A percentile compares a stretch with the other conserved stretches of the same genome.
These are phyloP conservation scores for Calonectria pseudoturangicola DNA, from an alignment of 2,329 filamentous ascomycete species.

Conservation along the genomic window DNA sequence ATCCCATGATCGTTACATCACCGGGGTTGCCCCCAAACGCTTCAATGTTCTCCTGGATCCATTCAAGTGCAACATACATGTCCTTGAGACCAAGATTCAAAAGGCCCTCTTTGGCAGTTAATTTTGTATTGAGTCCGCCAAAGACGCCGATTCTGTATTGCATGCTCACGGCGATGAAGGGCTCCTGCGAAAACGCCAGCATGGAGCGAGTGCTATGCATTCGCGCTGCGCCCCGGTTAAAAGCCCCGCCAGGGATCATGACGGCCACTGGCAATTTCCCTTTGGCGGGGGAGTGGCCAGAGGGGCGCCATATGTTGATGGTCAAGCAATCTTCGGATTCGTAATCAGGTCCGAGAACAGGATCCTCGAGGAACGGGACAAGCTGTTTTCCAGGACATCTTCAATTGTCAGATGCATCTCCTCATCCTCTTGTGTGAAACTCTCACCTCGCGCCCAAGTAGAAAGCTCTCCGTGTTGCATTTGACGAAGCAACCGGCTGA, in stretches of 20 bases:
- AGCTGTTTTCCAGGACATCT: constrained; percentile 58
- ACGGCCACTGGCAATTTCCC: constrained; percentile 53
- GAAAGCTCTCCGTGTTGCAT: constrained; percentile 54
- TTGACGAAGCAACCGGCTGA: constrained; percentile 53
- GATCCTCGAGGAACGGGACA: constrained; percentile 57
- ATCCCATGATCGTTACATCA: constrained; percentile 69
- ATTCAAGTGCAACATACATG: constrained; percentile 67
- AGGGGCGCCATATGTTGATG: constrained; percentile 52
- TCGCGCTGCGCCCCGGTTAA: constrained; percentile 57
- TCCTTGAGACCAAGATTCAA: constrained; percentile 73
- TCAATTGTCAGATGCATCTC: constrained; percentile 19
- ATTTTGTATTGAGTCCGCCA: constrained; percentile 73
- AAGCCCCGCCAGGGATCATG: constrained; percentile 56
- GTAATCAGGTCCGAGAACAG: constrained; percentile 55
- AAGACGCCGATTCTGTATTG: constrained; percentile 72
- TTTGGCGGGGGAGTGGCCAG: constrained; percentile 40
- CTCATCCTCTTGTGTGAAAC: not conserved
- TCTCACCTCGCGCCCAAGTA: constrained; percentile 48
- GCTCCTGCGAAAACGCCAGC: constrained; percentile 67
- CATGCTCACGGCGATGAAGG: constrained; percentile 69
- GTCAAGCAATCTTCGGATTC: constrained; percentile 56
- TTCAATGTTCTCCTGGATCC: constrained; percentile 71
- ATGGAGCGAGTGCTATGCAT: constrained; percentile 67
- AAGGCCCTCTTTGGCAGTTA: constrained; percentile 70
- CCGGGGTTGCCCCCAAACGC: constrained; percentile 69